Evolutionary conservation across 805 yeast species (phyloP).

Genomic region (Nakazawaea laoshanensis): DNA sequence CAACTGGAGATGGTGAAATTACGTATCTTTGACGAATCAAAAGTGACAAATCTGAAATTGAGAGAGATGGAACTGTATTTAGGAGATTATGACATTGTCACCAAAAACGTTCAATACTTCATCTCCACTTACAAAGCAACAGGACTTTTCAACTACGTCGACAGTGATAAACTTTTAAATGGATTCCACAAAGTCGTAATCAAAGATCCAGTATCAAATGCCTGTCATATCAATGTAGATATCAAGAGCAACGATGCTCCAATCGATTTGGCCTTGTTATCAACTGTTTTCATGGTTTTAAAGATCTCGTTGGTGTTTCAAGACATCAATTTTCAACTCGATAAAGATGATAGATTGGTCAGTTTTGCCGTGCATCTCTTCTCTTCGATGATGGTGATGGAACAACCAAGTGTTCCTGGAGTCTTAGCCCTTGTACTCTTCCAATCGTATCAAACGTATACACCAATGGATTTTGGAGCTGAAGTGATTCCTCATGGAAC

Average conservation of each 20-base stretch:
- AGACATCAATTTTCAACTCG: constrained; percentile 4
- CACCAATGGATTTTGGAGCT: constrained; percentile 9
- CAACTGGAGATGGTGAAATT: constrained; percentile 8
- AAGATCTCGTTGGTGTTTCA: constrained; percentile 6
- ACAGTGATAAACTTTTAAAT: constrained; percentile 1
- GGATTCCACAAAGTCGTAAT: constrained; percentile 4
- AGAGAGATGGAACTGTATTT: constrained; percentile 8
- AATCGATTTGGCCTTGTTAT: constrained; percentile 5
- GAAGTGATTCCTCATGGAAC: constrained; percentile 9
- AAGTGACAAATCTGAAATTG: constrained; percentile 3
- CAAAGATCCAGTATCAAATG: not conserved
- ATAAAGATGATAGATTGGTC: constrained; percentile 6
- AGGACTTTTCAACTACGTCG: constrained; percentile 3
- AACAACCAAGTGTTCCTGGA: constrained; percentile 9
- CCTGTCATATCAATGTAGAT: constrained; percentile 3
- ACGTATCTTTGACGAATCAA: constrained; percentile 4
- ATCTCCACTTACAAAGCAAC: not conserved
- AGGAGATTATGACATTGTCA: constrained; percentile 3
- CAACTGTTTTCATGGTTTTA: constrained; percentile 5
- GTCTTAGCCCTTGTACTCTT: constrained; percentile 5
- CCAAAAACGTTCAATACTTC: not conserved
- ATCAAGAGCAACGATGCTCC: constrained; percentile 1
- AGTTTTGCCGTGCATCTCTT: constrained; percentile 8
- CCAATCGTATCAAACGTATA: constrained; percentile 6
- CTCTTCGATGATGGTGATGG: constrained; percentile 10